Conservation (phyloP, 768 basidiomycete genomes). For the Rhizopogon vinicolor region DNA sequence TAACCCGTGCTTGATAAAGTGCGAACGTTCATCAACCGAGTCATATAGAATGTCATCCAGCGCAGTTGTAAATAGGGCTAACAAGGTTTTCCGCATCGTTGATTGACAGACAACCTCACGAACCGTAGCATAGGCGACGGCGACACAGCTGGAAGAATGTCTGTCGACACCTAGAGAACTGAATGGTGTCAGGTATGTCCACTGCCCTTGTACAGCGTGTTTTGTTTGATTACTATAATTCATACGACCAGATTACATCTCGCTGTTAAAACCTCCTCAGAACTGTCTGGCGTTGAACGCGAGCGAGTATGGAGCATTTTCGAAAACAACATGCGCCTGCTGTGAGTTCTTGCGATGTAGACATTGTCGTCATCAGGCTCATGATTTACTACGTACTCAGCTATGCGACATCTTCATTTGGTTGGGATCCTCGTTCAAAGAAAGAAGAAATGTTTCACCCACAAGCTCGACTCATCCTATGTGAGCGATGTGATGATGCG, state of each 20-base stretch:
- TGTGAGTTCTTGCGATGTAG: conserved; percentile 23
- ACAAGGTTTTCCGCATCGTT: conserved; percentile 24
- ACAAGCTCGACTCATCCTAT: conserved; percentile 57
- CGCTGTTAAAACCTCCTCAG: conserved; percentile 19
- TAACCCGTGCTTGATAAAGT: not conserved
- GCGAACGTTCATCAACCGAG: not conserved
- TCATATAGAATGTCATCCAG: conserved; percentile 12
- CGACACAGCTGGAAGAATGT: conserved; percentile 14
- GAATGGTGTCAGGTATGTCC: conserved; percentile 13
- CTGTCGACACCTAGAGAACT: conserved; percentile 7
- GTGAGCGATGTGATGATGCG: conserved; percentile 12
- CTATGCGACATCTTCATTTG: conserved; percentile 53
- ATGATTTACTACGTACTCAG: conserved; percentile 28
- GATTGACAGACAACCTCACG: not conserved
- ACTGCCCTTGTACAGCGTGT: not conserved
- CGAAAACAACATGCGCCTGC: conserved; percentile 53
- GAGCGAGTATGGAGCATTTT: conserved; percentile 47
- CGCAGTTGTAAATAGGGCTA: conserved; percentile 24
- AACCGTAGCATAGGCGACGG: conserved; percentile 14
- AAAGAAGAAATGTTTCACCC: conserved; percentile 54
- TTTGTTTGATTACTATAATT: not conserved
- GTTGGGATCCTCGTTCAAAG: conserved; percentile 60
- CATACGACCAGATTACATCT: conserved; percentile 17
- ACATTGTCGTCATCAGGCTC: not conserved
- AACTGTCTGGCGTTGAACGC: conserved; percentile 32